A percentile compares a stretch with the other conserved stretches of the same genome.
phyloP scores from a whole-genome alignment of 169 alveolate genomes.

The Plasmodium malariae region DNA sequence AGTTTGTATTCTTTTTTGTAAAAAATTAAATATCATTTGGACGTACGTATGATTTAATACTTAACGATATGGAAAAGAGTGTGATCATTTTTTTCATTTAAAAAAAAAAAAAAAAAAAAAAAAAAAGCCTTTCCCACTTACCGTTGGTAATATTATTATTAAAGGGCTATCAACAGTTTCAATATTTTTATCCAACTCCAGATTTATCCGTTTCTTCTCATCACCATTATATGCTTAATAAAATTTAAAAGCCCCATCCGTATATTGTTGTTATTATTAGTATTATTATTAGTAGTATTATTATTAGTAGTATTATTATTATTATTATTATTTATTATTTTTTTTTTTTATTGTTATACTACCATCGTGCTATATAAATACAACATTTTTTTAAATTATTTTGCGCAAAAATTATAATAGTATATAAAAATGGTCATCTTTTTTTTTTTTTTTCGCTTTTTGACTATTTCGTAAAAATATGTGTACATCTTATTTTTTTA shows the following conservation, averaged over 20 bases:
- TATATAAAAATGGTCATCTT: too few species aligned
- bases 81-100: too few species aligned
- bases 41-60: not conserved
- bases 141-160: slow-evolving; percentile 54
- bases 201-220: slow-evolving; percentile 3
- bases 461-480: not conserved
- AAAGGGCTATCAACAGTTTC: slow-evolving; percentile 12
- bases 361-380: too few species aligned
- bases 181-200: slow-evolving; percentile 1
- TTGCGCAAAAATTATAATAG: too few species aligned
- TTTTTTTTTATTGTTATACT: too few species aligned
- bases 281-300: too few species aligned
- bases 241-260: not conserved
- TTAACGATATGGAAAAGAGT: not conserved
- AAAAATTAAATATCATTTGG: not conserved
- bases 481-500: not conserved
- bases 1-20: not conserved
- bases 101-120: too few species aligned
- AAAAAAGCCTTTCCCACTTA: not conserved
- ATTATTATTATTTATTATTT: too few species aligned
- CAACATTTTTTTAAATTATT: too few species aligned
- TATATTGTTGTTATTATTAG: too few species aligned
- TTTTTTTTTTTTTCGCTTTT: not conserved
- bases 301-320: too few species aligned
- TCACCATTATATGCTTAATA: slow-evolving; percentile 27